Percentiles rank a stretch among this genome's conserved stretches.
phyloP scores from a whole-genome alignment of 257 asterid species.

The Lantana camara region DNA sequence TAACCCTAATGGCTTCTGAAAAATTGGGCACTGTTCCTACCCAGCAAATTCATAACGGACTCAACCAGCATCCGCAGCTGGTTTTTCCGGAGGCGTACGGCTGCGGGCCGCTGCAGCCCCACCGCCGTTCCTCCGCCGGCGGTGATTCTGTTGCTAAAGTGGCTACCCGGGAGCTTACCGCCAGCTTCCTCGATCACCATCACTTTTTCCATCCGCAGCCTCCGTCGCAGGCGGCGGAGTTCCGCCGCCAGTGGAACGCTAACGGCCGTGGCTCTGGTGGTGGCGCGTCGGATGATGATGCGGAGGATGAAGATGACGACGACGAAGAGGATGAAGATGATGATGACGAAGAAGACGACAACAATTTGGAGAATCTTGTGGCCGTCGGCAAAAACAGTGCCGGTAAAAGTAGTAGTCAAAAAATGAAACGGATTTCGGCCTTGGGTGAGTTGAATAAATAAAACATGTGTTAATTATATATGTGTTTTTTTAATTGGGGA shows the following conservation, averaged over 20 bases:
- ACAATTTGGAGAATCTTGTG: conserved; percentile 41
- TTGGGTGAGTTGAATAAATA: conserved; percentile 43
- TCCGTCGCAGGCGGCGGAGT: conserved; percentile 40
- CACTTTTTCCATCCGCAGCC: conserved; percentile 40
- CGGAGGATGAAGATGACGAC: conserved; percentile 32
- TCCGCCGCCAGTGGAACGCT: conserved; percentile 61
- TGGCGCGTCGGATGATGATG: conserved; percentile 70
- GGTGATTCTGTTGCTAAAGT: conserved; percentile 55
- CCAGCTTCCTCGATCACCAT: conserved; percentile 64
- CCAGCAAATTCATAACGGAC: conserved; percentile 56
- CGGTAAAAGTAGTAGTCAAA: conserved; percentile 33
- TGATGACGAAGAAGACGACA: conserved; percentile 44
- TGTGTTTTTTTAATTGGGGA: neutral
- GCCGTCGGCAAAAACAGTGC: conserved; percentile 39
- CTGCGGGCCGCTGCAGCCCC: conserved; percentile 49
- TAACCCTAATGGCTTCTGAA: conserved; percentile 61
- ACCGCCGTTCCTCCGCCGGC: conserved; percentile 34
- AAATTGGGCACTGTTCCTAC: conserved; percentile 56
- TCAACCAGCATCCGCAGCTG: conserved; percentile 58
- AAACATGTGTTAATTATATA: neutral
- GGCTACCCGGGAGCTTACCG: conserved; percentile 67
- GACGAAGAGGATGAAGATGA: conserved; percentile 41
- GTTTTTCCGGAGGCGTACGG: conserved; percentile 56
- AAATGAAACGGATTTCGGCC: conserved; percentile 45
- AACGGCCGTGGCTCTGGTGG: conserved; percentile 53